Evolutionary conservation across 129 eudicot species (phyloP).

Genomic region (Pulicaria dysenterica): DNA sequence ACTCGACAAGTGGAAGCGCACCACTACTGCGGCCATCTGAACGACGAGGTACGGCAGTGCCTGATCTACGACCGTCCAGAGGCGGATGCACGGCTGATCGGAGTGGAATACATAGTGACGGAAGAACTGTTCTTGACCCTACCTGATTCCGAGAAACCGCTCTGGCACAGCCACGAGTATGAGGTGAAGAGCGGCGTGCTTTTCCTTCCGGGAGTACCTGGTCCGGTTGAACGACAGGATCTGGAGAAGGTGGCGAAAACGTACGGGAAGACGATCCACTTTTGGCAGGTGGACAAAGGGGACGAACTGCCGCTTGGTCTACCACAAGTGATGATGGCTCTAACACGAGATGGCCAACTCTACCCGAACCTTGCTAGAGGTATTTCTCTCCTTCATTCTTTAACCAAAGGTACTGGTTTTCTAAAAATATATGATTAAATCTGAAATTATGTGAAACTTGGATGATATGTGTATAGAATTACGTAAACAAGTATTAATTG

Average conservation of each 20-base stretch:
- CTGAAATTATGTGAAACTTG: no score
- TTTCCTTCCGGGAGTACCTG: constrained; percentile 82
- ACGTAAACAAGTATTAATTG: no score
- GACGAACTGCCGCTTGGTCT: constrained; percentile 71
- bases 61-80: constrained; percentile 82
- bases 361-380: constrained; percentile 57
- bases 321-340: constrained; percentile 94
- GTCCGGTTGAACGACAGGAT: constrained; percentile 76
- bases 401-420: neutral
- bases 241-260: constrained; percentile 72
- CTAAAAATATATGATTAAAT: neutral
- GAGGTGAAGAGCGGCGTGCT: constrained; percentile 94
- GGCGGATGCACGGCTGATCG: constrained; percentile 68
- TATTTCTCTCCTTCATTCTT: constrained; percentile 12
- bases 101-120: constrained; percentile 74
- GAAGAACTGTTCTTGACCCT: constrained; percentile 69
- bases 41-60: constrained; percentile 87
- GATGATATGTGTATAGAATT: no score
- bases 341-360: constrained; percentile 84
- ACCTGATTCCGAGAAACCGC: constrained; percentile 74
- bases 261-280: constrained; percentile 81
- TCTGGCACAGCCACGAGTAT: constrained; percentile 94
- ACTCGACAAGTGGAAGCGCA: constrained; percentile 96
- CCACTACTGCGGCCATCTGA: constrained; percentile 83
- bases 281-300: constrained; percentile 90